Conservation (phyloP, 805 yeast genomes). For the Grigorovia jiainica region DNA sequence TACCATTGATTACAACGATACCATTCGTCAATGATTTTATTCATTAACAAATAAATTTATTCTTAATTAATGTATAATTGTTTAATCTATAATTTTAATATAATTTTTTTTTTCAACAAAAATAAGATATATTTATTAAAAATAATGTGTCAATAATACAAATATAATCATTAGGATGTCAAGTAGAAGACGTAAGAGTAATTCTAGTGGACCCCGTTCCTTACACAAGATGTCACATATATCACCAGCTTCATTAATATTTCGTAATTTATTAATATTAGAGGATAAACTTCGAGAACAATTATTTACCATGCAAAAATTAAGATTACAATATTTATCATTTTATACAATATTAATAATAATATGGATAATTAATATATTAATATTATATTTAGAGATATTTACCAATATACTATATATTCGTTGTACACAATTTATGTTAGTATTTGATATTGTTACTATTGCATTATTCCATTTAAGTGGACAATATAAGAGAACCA, state of each 20-base stretch:
- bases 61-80: too few species aligned
- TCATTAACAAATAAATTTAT: too few species aligned
- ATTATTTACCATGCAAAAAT: conserved; percentile 56
- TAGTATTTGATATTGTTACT: conserved; percentile 40
- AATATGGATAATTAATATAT: conserved; percentile 33
- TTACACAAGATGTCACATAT: conserved; percentile 21
- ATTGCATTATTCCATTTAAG: conserved; percentile 70
- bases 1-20: background rate
- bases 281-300: conserved; percentile 84
- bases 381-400: conserved; percentile 24
- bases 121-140: background rate
- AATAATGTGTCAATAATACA: background rate
- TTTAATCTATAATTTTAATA: too few species aligned
- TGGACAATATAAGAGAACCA: conserved; percentile 83
- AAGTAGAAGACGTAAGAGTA: conserved; percentile 5
- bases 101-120: too few species aligned
- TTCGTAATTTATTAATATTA: conserved; percentile 68
- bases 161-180: background rate
- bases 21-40: background rate
- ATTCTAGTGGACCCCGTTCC: conserved; percentile 21
- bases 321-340: conserved; percentile 40
- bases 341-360: conserved; percentile 35
- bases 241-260: conserved; percentile 59
- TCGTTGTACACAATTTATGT: conserved; percentile 25
- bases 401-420: conserved; percentile 7